A percentile compares a stretch with the other conserved stretches of the same genome.
Evolutionary conservation across 2,329 filamentous ascomycete genomes (phyloP).

Genomic region (Penicillium glabrum): DNA sequence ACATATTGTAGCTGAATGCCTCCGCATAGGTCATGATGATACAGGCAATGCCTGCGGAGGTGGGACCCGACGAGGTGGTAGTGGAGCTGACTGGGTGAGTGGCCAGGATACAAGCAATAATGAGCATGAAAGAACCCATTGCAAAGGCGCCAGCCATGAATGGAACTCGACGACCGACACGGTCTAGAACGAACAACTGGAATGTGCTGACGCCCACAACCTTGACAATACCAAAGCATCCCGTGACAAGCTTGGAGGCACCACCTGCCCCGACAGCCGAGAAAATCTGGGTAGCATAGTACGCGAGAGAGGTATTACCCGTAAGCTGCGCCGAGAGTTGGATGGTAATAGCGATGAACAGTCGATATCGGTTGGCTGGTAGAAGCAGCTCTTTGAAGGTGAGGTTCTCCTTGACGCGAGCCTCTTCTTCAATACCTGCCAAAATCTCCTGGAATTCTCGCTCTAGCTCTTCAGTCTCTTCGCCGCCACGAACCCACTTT

Average conservation of each 20-base stretch:
- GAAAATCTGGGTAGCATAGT: conserved; percentile 56
- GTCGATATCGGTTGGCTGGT: conserved; percentile 49
- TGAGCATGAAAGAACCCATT: conserved; percentile 56
- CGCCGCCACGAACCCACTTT: conserved; percentile 55
- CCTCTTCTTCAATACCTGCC: conserved; percentile 50
- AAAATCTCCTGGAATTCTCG: conserved; percentile 41
- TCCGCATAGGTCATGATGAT: conserved; percentile 55
- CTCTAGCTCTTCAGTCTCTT: conserved; percentile 34
- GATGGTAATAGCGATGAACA: conserved; percentile 52
- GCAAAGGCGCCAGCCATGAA: conserved; percentile 51
- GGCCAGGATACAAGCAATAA: conserved; percentile 51
- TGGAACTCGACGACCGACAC: conserved; percentile 49
- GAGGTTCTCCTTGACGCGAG: conserved; percentile 45
- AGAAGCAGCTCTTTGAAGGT: conserved; percentile 50
- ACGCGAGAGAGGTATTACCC: conserved; percentile 53
- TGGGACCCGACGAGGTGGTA: conserved; percentile 30
- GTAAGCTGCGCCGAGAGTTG: conserved; percentile 53
- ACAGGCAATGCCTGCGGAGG: conserved; percentile 45
- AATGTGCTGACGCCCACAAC: conserved; percentile 50
- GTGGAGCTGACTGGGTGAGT: conserved; percentile 42
- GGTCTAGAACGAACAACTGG: conserved; percentile 51
- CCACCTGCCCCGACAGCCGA: conserved; percentile 50
- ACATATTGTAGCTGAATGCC: conserved; percentile 44
- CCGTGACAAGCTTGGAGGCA: conserved; percentile 51
- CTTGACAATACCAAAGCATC: conserved; percentile 56